phyloP scores from a whole-genome alignment of 2,329 filamentous ascomycete genomes.

The Microascus cirrosus region DNA sequence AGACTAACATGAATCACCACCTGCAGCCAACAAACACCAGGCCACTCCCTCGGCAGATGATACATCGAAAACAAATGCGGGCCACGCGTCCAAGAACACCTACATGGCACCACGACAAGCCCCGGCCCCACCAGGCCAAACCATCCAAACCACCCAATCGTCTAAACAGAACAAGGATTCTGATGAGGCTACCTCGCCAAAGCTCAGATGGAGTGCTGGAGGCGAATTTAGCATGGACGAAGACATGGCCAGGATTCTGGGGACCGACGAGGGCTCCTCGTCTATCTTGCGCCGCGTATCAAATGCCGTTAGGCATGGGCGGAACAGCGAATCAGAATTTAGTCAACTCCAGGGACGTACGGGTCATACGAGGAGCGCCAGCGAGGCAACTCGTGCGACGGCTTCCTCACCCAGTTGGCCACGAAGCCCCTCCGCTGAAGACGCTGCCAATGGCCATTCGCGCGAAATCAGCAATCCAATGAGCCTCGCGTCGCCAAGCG shows the following conservation, averaged over 20 bases:
- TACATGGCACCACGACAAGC: slow-evolving; percentile 49
- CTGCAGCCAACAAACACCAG: slow-evolving; percentile 1
- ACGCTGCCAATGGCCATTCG: slow-evolving; percentile 31
- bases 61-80: slow-evolving; percentile 8
- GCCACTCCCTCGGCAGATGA: not conserved
- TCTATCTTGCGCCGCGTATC: slow-evolving; percentile 83
- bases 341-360: slow-evolving; percentile 17
- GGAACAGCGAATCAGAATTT: slow-evolving; percentile 67
- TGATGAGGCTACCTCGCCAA: slow-evolving; percentile 25
- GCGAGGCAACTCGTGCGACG: slow-evolving; percentile 54
- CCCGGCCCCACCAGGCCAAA: slow-evolving; percentile 33
- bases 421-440: slow-evolving; percentile 52
- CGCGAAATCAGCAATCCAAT: slow-evolving; percentile 65
- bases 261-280: slow-evolving; percentile 62
- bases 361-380: slow-evolving; percentile 50
- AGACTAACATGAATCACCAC: not conserved
- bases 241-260: slow-evolving; percentile 83
- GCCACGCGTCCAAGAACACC: slow-evolving; percentile 8
- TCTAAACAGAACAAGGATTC: not conserved
- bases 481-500: slow-evolving; percentile 38
- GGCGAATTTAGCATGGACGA: slow-evolving; percentile 92
- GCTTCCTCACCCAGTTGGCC: slow-evolving; percentile 60
- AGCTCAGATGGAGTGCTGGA: slow-evolving; percentile 64
- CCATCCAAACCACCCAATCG: not conserved
- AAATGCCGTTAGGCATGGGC: slow-evolving; percentile 85